These are phyloP conservation scores for Platanthera guangdongensis DNA, from an alignment of 106 monocot species.

Conservation along the genomic window DNA sequence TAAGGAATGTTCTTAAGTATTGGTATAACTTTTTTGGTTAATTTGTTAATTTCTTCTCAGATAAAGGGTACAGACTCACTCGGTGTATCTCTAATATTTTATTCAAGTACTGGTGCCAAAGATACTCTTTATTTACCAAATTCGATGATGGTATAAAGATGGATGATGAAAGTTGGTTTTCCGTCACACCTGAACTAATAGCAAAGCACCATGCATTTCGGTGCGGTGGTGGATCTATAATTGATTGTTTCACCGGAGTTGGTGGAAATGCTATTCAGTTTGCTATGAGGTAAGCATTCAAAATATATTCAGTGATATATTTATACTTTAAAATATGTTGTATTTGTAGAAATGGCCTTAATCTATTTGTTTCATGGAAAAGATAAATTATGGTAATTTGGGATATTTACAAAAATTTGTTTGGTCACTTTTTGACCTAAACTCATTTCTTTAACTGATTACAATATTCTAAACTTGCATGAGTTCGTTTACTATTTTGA, in stretches of 20 bases:
- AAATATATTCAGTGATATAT: not conserved
- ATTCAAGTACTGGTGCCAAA: constrained; percentile 86
- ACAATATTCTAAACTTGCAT: no score
- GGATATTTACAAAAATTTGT: no score
- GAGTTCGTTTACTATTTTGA: no score
- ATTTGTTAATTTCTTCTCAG: constrained; percentile 30
- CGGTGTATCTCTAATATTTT: constrained; percentile 21
- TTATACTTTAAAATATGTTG: not conserved
- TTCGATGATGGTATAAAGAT: constrained; percentile 88
- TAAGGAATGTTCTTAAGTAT: not conserved
- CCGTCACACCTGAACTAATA: constrained; percentile 86
- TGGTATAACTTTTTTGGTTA: not conserved
- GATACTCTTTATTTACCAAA: constrained; percentile 73
- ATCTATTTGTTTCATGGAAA: no score
- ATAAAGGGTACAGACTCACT: constrained; percentile 12
- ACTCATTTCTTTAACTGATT: no score
- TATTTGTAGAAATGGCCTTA: not conserved
- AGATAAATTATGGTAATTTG: no score
- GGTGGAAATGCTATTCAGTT: constrained; percentile 98
- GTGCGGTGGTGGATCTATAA: constrained; percentile 44
- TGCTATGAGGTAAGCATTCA: constrained; percentile 54
- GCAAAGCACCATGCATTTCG: constrained; percentile 91
- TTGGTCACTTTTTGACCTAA: no score
- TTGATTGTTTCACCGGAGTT: constrained; percentile 89
- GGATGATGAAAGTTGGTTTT: constrained; percentile 99